Percentiles rank a stretch among this genome's conserved stretches.
Conservation (phyloP, 495 filamentous ascomycete genomes). For the Aspergillus indologenus region DNA sequence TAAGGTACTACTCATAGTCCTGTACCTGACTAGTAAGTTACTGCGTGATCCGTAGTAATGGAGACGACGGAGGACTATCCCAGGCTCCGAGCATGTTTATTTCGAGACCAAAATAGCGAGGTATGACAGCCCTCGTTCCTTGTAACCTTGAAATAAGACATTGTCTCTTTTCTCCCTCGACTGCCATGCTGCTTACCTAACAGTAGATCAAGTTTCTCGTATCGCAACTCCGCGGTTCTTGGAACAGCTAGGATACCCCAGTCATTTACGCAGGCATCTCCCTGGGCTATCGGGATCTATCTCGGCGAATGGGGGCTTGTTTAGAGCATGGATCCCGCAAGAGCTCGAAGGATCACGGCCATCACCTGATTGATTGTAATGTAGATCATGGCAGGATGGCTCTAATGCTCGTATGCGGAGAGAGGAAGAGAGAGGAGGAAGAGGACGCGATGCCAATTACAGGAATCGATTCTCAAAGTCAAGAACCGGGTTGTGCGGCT, state of each 20-base stretch:
- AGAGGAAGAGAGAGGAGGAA: background rate
- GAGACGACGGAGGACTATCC: too few relatives aligned
- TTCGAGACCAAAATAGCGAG: background rate
- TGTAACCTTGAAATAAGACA: background rate
- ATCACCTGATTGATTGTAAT: slow-evolving; percentile 7
- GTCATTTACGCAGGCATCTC: slow-evolving; percentile 24
- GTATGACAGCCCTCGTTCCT: background rate
- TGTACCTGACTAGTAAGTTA: too few relatives aligned
- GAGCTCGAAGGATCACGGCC: slow-evolving; percentile 9
- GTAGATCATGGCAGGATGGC: slow-evolving; percentile 13
- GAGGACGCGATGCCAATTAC: background rate
- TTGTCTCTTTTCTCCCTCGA: background rate
- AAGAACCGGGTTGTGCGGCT: too few relatives aligned
- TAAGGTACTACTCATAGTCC: too few relatives aligned
- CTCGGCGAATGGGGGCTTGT: slow-evolving; percentile 4
- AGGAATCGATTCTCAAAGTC: background rate
- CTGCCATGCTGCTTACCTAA: background rate
- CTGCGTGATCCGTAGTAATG: too few relatives aligned
- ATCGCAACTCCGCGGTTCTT: background rate
- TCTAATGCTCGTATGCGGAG: background rate
- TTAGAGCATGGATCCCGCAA: slow-evolving; percentile 7
- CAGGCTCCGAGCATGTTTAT: background rate
- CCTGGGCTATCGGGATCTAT: slow-evolving; percentile 14
- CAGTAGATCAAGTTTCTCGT: background rate
- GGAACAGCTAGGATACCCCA: slow-evolving; percentile 21